Evolutionary conservation across 139 green algal species (phyloP).

Genomic region (Prasinococcaceae sp.): DNA sequence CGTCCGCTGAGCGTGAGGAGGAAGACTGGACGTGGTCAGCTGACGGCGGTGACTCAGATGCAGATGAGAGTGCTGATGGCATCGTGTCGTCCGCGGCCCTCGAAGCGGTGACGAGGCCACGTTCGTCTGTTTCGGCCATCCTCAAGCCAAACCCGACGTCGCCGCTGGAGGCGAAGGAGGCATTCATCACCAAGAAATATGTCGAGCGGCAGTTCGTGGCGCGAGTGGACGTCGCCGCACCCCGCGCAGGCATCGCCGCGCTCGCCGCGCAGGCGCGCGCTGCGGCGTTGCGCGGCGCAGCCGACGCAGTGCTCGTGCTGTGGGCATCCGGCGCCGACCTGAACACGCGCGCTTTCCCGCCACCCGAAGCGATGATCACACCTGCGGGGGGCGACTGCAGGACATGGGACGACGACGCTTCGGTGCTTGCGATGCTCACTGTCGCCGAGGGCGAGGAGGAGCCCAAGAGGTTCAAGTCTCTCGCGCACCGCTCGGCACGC

Average conservation of each 20-base stretch:
- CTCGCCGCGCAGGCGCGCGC: not conserved
- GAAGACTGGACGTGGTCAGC: not conserved
- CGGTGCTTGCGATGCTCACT: too few species aligned
- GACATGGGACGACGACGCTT: too few species aligned
- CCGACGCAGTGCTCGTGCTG: not conserved
- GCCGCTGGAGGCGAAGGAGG: not conserved
- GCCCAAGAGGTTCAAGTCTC: not conserved
- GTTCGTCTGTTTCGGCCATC: not conserved
- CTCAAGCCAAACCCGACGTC: slow-evolving; percentile 2
- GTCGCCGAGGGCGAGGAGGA: not conserved
- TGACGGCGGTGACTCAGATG: too few species aligned
- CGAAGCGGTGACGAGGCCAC: not conserved
- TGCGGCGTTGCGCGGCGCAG: not conserved
- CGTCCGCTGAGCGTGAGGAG: not conserved
- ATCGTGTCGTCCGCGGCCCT: too few species aligned
- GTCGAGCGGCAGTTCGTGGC: not conserved
- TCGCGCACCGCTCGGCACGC: not conserved
- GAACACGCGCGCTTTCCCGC: too few species aligned
- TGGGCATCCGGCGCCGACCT: too few species aligned
- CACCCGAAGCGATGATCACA: too few species aligned
- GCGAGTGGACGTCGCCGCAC: too few species aligned
- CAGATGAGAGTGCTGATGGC: too few species aligned
- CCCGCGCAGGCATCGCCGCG: not conserved
- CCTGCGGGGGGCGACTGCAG: too few species aligned
- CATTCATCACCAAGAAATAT: slow-evolving; percentile 9